phyloP scores from a whole-genome alignment of 306 rosid genomes.

The Quillaja saponaria region DNA sequence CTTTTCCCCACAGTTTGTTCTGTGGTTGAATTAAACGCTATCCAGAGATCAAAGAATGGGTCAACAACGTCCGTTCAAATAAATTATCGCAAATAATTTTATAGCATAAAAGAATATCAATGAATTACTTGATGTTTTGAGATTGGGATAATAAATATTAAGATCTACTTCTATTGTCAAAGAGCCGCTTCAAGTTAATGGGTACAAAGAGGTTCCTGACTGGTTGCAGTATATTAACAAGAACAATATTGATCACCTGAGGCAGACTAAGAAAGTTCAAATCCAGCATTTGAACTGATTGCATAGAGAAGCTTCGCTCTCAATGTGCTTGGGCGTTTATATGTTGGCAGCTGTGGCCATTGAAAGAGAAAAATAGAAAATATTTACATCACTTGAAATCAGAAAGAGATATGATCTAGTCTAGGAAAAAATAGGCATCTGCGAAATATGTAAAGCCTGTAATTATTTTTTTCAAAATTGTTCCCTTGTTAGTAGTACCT shows the following conservation, averaged over 20 bases:
- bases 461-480: too few species aligned
- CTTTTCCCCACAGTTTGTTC: background rate
- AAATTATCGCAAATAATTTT: background rate
- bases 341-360: slow-evolving; percentile 86
- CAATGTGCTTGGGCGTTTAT: slow-evolving; percentile 85
- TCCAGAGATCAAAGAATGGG: too few species aligned
- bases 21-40: slow-evolving; percentile 17
- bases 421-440: too few species aligned
- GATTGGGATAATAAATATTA: too few species aligned
- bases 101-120: slow-evolving; percentile 1
- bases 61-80: too few species aligned
- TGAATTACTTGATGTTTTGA: background rate
- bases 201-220: too few species aligned
- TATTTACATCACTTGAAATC: too few species aligned
- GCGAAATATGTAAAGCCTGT: too few species aligned
- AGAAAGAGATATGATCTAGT: too few species aligned
- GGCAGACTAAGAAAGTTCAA: slow-evolving; percentile 78
- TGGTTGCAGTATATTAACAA: too few species aligned
- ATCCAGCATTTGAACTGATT: slow-evolving; percentile 90
- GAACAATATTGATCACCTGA: slow-evolving; percentile 37
- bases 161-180: too few species aligned
- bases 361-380: slow-evolving; percentile 5
- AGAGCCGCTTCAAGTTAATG: too few species aligned
- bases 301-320: slow-evolving; percentile 87
- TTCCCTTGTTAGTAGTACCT: slow-evolving; percentile 50